phyloP scores from a whole-genome alignment of 176 grass and related monocot species.

The Chrysopogon serrulatus region DNA sequence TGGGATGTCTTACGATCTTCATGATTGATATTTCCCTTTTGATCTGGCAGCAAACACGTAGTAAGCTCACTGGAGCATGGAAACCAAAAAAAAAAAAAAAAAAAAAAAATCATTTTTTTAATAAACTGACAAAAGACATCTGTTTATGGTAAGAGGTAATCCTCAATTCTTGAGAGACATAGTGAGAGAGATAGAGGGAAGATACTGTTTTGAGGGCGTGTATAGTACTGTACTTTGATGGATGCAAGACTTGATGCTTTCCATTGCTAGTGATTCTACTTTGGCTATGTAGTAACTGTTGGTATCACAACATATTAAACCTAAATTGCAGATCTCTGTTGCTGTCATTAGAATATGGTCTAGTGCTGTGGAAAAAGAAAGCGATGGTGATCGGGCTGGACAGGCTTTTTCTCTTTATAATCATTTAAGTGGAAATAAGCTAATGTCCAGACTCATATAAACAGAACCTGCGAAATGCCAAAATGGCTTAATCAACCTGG shows the following conservation, averaged over 20 bases:
- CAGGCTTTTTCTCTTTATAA: neutral
- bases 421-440: neutral
- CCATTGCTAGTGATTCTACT: neutral
- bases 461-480: neutral
- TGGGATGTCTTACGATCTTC: conserved; percentile 94
- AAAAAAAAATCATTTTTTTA: neutral
- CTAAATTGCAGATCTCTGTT: neutral
- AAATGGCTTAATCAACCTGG: neutral
- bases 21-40: conserved; percentile 99
- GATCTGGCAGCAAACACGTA: conserved; percentile 45
- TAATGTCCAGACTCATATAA: neutral
- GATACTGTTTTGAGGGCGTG: neutral
- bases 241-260: neutral
- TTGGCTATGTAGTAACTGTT: neutral
- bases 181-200: neutral
- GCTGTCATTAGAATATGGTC: neutral
- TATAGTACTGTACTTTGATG: neutral
- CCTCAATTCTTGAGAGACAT: neutral
- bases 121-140: neutral
- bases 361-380: neutral
- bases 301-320: neutral
- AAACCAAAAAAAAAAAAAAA: neutral
- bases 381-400: neutral
- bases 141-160: neutral
- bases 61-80: neutral